Conservation (phyloP, 2,329 filamentous ascomycete genomes). For the Phialemonium atrogriseum region DNA sequence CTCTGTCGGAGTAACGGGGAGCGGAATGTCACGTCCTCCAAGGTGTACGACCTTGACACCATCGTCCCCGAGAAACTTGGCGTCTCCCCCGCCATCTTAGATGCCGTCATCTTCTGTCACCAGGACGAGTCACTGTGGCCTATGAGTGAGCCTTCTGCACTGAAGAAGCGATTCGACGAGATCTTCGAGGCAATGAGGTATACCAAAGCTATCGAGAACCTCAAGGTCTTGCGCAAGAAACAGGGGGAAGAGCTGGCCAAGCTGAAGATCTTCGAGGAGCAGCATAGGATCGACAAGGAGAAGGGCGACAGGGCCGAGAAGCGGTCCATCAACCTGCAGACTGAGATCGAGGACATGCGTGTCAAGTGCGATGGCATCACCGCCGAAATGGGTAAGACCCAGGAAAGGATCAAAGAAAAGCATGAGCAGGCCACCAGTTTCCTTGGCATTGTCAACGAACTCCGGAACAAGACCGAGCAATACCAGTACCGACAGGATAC, state of each 20-base stretch:
- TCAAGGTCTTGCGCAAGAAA: conserved; percentile 78
- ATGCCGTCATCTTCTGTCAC: conserved; percentile 96
- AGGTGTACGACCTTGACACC: conserved; percentile 71
- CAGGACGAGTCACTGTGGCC: conserved; percentile 98
- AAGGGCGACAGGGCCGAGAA: conserved; percentile 67
- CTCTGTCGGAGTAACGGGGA: conserved; percentile 73
- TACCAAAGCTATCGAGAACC: conserved; percentile 93
- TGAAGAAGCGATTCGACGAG: conserved; percentile 95
- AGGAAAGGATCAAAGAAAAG: conserved; percentile 47
- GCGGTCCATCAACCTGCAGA: conserved; percentile 53
- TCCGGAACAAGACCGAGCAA: conserved; percentile 70
- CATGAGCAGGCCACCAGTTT: conserved; percentile 68
- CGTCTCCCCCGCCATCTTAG: conserved; percentile 81
- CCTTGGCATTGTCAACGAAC: conserved; percentile 62
- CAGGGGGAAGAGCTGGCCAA: conserved; percentile 68
- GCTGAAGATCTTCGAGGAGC: conserved; percentile 65
- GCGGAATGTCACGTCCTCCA: conserved; percentile 67
- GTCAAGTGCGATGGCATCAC: conserved; percentile 51
- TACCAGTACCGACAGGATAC: conserved; percentile 61
- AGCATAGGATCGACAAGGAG: conserved; percentile 78
- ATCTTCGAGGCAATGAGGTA: conserved; percentile 98
- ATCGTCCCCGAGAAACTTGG: conserved; percentile 81
- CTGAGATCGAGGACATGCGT: conserved; percentile 55
- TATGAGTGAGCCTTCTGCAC: conserved; percentile 72
- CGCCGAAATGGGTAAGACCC: conserved; percentile 49